Evolutionary conservation across 495 filamentous ascomycete genomes (phyloP).

Genomic region (Zalerion maritima): DNA sequence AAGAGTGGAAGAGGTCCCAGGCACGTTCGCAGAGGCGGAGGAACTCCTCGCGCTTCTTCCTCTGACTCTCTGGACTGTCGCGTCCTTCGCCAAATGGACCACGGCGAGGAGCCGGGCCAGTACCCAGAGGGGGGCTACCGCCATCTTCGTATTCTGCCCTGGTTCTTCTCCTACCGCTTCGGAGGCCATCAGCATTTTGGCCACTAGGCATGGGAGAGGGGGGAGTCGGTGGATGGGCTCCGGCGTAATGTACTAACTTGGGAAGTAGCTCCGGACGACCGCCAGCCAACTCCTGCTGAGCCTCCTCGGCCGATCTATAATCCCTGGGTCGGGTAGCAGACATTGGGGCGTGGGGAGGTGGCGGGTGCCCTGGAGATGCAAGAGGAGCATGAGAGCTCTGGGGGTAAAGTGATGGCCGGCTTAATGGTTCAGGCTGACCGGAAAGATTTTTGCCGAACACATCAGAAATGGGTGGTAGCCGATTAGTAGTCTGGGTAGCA

Average conservation of each 20-base stretch:
- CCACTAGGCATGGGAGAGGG: conserved; percentile 54
- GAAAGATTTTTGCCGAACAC: conserved; percentile 81
- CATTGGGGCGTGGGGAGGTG: conserved; percentile 23
- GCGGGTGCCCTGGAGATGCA: conserved; percentile 57
- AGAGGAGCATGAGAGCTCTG: conserved; percentile 67
- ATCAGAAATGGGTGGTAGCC: conserved; percentile 85
- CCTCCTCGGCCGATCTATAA: conserved; percentile 91
- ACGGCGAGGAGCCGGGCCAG: conserved; percentile 40
- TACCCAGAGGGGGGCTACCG: conserved; percentile 58
- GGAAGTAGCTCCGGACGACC: conserved; percentile 84
- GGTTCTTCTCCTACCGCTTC: conserved; percentile 50
- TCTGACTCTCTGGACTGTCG: conserved; percentile 70
- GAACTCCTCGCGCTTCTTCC: conserved; percentile 90
- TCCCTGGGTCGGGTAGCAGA: conserved; percentile 57
- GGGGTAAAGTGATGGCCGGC: conserved; percentile 18
- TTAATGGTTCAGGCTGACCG: conserved; percentile 34
- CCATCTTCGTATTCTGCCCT: conserved; percentile 86
- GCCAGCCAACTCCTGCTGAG: conserved; percentile 74
- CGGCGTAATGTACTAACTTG: conserved; percentile 86
- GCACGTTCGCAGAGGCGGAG: conserved; percentile 70
- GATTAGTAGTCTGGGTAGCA: conserved; percentile 78
- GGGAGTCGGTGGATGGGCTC: conserved; percentile 79
- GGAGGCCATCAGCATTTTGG: conserved; percentile 22
- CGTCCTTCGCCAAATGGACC: conserved; percentile 65
- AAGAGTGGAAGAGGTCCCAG: conserved; percentile 97